A percentile compares a stretch with the other conserved stretches of the same genome.
These are phyloP conservation scores for Phytopythium boreale DNA, from an alignment of 352 stramenopile species.

Conservation along the genomic window DNA sequence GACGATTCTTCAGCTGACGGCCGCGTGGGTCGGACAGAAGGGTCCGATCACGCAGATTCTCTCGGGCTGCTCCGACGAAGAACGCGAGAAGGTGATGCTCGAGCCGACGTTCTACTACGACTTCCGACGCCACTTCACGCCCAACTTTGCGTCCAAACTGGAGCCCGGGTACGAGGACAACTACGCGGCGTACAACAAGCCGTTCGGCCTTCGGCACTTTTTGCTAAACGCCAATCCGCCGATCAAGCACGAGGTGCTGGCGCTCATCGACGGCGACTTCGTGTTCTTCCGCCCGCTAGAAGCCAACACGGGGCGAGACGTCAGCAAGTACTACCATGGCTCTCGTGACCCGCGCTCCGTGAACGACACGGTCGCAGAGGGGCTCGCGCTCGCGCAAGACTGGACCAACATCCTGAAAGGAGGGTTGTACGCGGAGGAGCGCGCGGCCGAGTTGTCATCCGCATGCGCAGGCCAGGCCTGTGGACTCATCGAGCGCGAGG, in stretches of 20 bases:
- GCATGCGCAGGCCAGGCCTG: constrained; percentile 34
- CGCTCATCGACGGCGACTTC: constrained; percentile 39
- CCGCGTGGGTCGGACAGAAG: too few species aligned
- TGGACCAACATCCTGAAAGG: constrained; percentile 36
- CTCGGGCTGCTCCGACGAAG: constrained; percentile 31
- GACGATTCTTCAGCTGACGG: too few species aligned
- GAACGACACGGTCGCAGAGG: constrained; percentile 34
- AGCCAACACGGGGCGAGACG: constrained; percentile 35
- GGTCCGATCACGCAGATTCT: constrained; percentile 57
- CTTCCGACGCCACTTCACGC: constrained; percentile 51
- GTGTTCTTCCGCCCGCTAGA: constrained; percentile 38
- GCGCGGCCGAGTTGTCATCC: constrained; percentile 23
- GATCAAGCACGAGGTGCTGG: constrained; percentile 29
- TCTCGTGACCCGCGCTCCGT: constrained; percentile 25
- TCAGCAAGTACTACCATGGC: constrained; percentile 42
- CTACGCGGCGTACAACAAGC: constrained; percentile 56
- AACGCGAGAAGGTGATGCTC: constrained; percentile 21
- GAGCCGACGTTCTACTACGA: constrained; percentile 53
- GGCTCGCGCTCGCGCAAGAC: constrained; percentile 40
- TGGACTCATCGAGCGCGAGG: constrained; percentile 23
- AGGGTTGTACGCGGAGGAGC: constrained; percentile 29
- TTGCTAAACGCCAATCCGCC: constrained; percentile 38
- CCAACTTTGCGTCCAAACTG: constrained; percentile 35
- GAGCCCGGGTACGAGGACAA: constrained; percentile 37
- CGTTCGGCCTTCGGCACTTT: constrained; percentile 48